Conservation (phyloP, 352 stramenopile genomes). For the Globisporangium spinosum region DNA sequence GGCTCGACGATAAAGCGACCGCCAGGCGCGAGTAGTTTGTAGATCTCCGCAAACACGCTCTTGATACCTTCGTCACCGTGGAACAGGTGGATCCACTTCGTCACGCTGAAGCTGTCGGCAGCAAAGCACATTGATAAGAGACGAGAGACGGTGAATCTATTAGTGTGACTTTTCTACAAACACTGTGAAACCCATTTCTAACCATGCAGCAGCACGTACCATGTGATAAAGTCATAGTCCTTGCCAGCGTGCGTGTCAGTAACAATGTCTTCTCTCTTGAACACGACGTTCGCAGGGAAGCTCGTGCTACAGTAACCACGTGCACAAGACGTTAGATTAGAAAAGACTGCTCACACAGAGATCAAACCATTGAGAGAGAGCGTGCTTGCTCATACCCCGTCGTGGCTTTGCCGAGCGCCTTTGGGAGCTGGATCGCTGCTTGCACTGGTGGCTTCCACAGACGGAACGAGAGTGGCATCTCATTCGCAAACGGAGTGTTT, state of each 20-base stretch:
- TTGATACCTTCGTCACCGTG: conserved; percentile 83
- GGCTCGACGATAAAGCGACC: conserved; percentile 81
- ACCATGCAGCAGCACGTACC: conserved; percentile 27
- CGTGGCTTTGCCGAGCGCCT: conserved; percentile 45
- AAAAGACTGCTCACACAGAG: not conserved
- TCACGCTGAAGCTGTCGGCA: conserved; percentile 71
- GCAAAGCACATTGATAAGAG: not conserved
- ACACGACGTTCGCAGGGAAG: conserved; percentile 80
- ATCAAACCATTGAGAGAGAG: not conserved
- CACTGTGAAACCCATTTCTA: not conserved
- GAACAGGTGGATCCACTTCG: conserved; percentile 91
- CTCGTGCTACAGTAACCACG: conserved; percentile 20
- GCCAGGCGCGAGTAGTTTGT: conserved; percentile 54
- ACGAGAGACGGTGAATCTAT: not conserved
- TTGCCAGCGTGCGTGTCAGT: conserved; percentile 53
- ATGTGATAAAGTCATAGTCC: conserved; percentile 78
- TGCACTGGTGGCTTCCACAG: conserved; percentile 61
- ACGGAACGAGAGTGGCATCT: conserved; percentile 63
- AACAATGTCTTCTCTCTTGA: conserved; percentile 77
- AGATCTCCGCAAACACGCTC: conserved; percentile 64
- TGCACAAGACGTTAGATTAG: not conserved
- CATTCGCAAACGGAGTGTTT: conserved; percentile 32
- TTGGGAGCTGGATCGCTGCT: conserved; percentile 24
- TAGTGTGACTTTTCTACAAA: not conserved
- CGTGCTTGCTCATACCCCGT: conserved; percentile 36